phyloP scores from a whole-genome alignment of 345 rosid species.

The Euphorbia pulcherrima region DNA sequence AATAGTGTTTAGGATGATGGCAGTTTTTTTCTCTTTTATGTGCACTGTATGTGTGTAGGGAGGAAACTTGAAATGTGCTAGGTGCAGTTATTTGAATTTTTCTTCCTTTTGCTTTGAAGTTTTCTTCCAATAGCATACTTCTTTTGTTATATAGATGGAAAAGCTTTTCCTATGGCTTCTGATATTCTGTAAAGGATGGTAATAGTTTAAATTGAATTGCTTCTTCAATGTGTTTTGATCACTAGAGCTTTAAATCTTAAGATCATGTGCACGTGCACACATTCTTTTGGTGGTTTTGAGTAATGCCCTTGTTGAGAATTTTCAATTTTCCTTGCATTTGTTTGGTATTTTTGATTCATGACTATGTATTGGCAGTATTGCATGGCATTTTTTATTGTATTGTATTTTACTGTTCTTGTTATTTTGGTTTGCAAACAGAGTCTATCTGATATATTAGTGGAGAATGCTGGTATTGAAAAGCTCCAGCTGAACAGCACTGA shows the following conservation, averaged over 20 bases:
- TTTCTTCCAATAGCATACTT: background rate
- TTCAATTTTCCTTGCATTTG: background rate
- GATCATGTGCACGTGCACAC: no score
- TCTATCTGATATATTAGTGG: slow-evolving; percentile 65
- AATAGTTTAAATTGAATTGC: background rate
- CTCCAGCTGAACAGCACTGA: slow-evolving; percentile 81
- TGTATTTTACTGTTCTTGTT: no score
- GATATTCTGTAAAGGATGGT: background rate
- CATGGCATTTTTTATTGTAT: slow-evolving; percentile 2
- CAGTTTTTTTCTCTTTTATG: background rate
- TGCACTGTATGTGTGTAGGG: no score
- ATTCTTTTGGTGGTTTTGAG: no score
- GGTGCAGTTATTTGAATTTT: background rate
- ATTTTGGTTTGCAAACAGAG: slow-evolving; percentile 32
- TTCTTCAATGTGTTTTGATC: no score
- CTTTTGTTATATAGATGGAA: background rate
- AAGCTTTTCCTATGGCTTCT: background rate
- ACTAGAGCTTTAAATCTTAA: no score
- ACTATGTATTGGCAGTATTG: no score
- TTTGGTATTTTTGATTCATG: background rate
- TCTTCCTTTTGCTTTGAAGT: background rate
- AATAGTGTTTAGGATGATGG: background rate
- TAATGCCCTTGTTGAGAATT: no score
- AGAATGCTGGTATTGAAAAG: slow-evolving; percentile 64
- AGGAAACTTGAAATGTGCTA: background rate